A percentile compares a stretch with the other conserved stretches of the same genome.
Conservation (phyloP, 2,329 filamentous ascomycete genomes). For the Colletotrichum liaoningense region DNA sequence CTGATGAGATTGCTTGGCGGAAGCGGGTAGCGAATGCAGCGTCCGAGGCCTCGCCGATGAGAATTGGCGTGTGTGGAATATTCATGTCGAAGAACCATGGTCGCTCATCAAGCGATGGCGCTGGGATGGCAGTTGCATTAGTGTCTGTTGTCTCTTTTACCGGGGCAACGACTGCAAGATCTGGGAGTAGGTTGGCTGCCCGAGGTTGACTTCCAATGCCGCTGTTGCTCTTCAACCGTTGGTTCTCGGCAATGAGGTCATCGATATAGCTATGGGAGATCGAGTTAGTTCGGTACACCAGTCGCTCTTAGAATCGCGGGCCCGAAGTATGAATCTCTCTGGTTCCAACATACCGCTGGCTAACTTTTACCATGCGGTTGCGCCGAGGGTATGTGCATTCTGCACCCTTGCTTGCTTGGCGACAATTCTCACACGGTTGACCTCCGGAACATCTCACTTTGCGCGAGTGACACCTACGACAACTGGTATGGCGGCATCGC, state of each 20-base stretch:
- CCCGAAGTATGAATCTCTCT: too few species aligned
- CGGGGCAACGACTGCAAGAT: neutral
- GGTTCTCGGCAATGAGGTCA: slow-evolving; percentile 47
- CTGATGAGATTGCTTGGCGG: slow-evolving; percentile 47
- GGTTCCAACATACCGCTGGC: slow-evolving; percentile 41
- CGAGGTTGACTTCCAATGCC: slow-evolving; percentile 10
- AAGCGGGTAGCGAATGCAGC: slow-evolving; percentile 50
- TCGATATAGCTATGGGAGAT: slow-evolving; percentile 44
- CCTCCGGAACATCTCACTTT: slow-evolving; percentile 50
- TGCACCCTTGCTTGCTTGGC: slow-evolving; percentile 42
- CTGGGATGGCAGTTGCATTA: slow-evolving; percentile 19
- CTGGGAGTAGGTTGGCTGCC: slow-evolving; percentile 3
- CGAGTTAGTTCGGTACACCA: neutral
- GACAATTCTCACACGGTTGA: slow-evolving; percentile 47
- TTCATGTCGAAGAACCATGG: slow-evolving; percentile 50
- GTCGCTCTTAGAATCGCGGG: neutral
- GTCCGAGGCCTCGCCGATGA: slow-evolving; percentile 51
- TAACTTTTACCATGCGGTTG: slow-evolving; percentile 46
- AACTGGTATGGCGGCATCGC: slow-evolving; percentile 39
- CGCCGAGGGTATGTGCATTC: slow-evolving; percentile 48
- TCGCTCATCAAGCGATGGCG: slow-evolving; percentile 38
- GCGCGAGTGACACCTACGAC: slow-evolving; percentile 45
- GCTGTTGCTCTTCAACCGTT: slow-evolving; percentile 40
- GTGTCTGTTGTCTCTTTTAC: slow-evolving; percentile 20
- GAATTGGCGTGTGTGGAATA: slow-evolving; percentile 46